Evolutionary conservation across 2,329 filamentous ascomycete species (phyloP).

Genomic region (Sclerotinia trifoliorum): DNA sequence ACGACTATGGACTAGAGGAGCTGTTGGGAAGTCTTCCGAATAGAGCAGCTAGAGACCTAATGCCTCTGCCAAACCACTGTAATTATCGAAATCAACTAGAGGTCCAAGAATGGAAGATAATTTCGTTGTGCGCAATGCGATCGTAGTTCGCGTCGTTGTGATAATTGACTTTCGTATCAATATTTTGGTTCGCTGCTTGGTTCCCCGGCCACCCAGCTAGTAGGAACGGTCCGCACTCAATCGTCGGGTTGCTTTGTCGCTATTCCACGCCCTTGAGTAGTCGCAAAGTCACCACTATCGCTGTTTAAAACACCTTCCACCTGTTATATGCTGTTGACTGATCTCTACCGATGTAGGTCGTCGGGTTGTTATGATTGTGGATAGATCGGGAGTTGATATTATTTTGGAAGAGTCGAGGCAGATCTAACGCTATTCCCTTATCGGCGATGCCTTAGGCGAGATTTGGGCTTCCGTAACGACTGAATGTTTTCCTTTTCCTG

Average conservation of each 20-base stretch:
- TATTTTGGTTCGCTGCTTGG: slow-evolving; percentile 14
- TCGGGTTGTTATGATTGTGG: slow-evolving; percentile 14
- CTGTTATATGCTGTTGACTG: slow-evolving; percentile 6
- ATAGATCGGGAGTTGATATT: slow-evolving; percentile 11
- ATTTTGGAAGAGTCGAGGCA: slow-evolving; percentile 22
- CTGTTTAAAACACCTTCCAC: neutral
- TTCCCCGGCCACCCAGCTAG: slow-evolving; percentile 21
- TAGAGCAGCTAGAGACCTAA: neutral
- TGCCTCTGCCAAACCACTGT: slow-evolving; percentile 11
- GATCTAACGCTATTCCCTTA: slow-evolving; percentile 24
- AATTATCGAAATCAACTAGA: neutral
- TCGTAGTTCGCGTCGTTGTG: slow-evolving; percentile 18
- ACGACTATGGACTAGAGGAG: slow-evolving; percentile 1
- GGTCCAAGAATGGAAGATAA: neutral
- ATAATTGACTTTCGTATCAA: slow-evolving; percentile 8
- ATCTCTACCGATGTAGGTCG: slow-evolving; percentile 13
- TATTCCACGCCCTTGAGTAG: neutral
- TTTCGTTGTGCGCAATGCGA: slow-evolving; percentile 19
- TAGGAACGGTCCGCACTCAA: slow-evolving; percentile 17
- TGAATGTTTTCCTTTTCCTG: neutral
- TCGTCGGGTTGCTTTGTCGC: slow-evolving; percentile 17
- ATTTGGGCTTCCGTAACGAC: neutral
- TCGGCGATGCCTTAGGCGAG: slow-evolving; percentile 15
- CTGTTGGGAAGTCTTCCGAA: slow-evolving; percentile 14
- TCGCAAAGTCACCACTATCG: neutral